Conservation (phyloP, 2,329 filamentous ascomycete species). For the Aureobasidium mangrovei region DNA sequence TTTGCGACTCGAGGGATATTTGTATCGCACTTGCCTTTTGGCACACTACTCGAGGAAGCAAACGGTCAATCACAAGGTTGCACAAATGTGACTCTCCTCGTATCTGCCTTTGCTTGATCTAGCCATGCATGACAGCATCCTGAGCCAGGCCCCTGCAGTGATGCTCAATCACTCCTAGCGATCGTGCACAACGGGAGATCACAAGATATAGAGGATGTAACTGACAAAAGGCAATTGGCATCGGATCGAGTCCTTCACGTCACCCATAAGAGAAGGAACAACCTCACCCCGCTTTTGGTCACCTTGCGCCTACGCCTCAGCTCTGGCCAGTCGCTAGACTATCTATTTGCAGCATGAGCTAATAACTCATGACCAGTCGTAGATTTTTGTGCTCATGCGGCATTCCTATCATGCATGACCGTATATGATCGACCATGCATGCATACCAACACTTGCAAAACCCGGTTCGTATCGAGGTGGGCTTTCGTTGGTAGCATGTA, state of each 20-base stretch:
- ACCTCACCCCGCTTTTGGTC: no score
- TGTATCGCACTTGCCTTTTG: slow-evolving; percentile 1
- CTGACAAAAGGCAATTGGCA: no score
- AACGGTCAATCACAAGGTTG: background rate
- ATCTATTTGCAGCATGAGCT: background rate
- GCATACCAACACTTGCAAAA: background rate
- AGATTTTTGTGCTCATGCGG: background rate
- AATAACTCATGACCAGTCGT: background rate
- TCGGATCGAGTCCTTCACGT: no score
- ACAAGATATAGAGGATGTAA: no score
- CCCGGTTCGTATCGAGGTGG: background rate
- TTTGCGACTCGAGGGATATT: background rate
- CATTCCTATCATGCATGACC: background rate
- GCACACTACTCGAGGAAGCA: background rate
- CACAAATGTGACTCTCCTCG: no score
- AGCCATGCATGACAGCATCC: no score
- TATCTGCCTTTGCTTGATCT: no score
- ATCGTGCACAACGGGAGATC: no score
- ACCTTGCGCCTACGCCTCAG: no score
- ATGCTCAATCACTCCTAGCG: no score
- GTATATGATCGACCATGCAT: slow-evolving; percentile 4
- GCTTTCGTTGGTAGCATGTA: background rate
- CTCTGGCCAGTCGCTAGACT: background rate
- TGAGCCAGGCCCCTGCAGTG: no score
- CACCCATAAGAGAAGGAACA: no score